These are phyloP conservation scores for Aspergillus uvarum DNA, from an alignment of 2,329 filamentous ascomycete genomes.

Conservation along the genomic window DNA sequence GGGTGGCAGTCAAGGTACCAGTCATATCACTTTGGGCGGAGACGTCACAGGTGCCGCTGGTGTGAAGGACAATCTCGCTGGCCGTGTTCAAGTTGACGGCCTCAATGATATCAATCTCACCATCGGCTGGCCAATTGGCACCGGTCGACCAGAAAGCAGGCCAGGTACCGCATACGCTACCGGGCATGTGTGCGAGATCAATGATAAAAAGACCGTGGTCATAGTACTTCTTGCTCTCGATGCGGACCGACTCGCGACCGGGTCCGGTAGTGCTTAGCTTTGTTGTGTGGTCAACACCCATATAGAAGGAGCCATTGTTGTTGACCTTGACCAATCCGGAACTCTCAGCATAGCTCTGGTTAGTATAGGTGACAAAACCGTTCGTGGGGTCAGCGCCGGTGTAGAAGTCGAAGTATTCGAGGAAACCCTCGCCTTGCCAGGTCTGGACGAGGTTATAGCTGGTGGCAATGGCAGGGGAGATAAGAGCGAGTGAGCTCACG, in stretches of 20 bases:
- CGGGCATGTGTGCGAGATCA: conserved; percentile 51
- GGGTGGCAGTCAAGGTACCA: conserved; percentile 49
- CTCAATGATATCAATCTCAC: conserved; percentile 56
- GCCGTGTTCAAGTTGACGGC: conserved; percentile 48
- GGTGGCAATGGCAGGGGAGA: conserved; percentile 22
- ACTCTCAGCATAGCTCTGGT: conserved; percentile 40
- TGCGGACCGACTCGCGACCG: conserved; percentile 47
- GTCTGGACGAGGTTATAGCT: conserved; percentile 42
- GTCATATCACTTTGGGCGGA: conserved; percentile 46
- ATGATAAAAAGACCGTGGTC: conserved; percentile 49
- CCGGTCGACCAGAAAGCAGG: conserved; percentile 51
- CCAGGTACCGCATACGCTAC: conserved; percentile 52
- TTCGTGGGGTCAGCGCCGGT: conserved; percentile 49
- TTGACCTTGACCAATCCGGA: conserved; percentile 39
- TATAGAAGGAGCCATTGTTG: conserved; percentile 39
- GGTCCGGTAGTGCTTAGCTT: conserved; percentile 35
- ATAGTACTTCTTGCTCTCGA: conserved; percentile 46
- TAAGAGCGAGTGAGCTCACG: conserved; percentile 33
- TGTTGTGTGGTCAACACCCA: conserved; percentile 47
- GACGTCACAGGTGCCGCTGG: conserved; percentile 45
- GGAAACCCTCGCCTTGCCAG: conserved; percentile 50
- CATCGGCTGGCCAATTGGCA: conserved; percentile 42
- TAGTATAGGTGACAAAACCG: conserved; percentile 53
- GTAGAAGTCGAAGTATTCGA: conserved; percentile 52
- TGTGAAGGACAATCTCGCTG: conserved; percentile 53